Evolutionary conservation across 2,329 filamentous ascomycete species (phyloP), one percentile per base, ranked within the genome.

Genomic region (Penicillium sp.): DNA sequence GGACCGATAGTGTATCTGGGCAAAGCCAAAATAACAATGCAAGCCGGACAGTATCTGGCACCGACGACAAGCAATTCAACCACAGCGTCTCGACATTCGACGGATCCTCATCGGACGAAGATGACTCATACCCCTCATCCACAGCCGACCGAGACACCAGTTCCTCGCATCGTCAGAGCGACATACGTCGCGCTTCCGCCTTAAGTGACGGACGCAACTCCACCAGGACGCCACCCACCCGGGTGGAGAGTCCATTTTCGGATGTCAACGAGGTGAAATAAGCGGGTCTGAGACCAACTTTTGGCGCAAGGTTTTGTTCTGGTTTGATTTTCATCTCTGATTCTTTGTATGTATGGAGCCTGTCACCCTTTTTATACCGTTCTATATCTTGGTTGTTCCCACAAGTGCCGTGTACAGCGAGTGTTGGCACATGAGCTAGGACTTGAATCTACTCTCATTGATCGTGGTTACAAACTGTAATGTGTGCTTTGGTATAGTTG

Each of bases 231-330:
- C 62, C 57, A 25, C 63, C 56, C 35, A 54, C 55, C 31, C 66
- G 64, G 50, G 68, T 63, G 36, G 64, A 65, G 52, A 74, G 72
- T 51, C 72, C 72, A 4, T 75, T 75, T 54, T 73, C 71, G 13
- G 72, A 75, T 51, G 64, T 63, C 14, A 71, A 75, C 55, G 72
- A 74, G 59, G 63, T 75, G 36, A 66, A 67, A 68, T 68, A 48
- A 65, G 44, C 35, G 14, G 28, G 12, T 44, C 8, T 34, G 12
- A 29, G 52, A 35, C 19, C 29, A 12, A 41, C 38, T 44, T 38
- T 44, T 38, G 38, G 38, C 43, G 46, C 33, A 53, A 41, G 35
- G 37, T 42, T 36, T 41, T 42, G 34, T 22, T 48, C 50, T 49
- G 44, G 22, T 25, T 25, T 55, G 34, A 39, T 50, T 46, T 49